Percentiles rank a stretch among this genome's conserved stretches.
Conservation (phyloP, 2,329 filamentous ascomycete species). For the Zymoseptoria tritici region DNA sequence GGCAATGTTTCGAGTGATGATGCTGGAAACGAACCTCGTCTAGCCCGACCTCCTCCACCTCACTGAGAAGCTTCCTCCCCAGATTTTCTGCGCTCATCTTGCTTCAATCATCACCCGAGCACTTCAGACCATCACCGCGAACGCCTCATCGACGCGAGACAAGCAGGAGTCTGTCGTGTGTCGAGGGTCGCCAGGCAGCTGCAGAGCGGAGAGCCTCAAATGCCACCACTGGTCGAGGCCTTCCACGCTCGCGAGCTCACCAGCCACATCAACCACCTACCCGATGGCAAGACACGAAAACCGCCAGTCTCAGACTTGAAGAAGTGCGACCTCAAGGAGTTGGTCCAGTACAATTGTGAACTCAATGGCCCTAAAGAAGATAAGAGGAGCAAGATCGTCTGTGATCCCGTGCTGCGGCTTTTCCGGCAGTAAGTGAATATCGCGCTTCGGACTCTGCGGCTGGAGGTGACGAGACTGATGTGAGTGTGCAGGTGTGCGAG, state of each 20-base stretch:
- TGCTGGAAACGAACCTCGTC: slow-evolving; percentile 40
- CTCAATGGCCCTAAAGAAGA: slow-evolving; percentile 38
- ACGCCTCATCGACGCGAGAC: background rate
- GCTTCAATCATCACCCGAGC: slow-evolving; percentile 7
- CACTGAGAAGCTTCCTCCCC: slow-evolving; percentile 47
- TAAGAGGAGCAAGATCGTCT: slow-evolving; percentile 40
- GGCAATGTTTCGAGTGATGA: background rate
- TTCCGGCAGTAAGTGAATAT: slow-evolving; percentile 48
- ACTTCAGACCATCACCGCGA: background rate
- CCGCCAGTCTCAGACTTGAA: slow-evolving; percentile 42
- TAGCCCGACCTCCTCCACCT: slow-evolving; percentile 43
- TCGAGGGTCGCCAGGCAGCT: background rate
- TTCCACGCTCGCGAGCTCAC: slow-evolving; percentile 48
- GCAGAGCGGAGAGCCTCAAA: slow-evolving; percentile 21
- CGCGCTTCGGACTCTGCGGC: background rate
- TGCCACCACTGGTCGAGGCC: slow-evolving; percentile 50
- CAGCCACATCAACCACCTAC: slow-evolving; percentile 44
- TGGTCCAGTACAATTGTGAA: slow-evolving; percentile 58
- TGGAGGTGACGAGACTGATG: slow-evolving; percentile 1
- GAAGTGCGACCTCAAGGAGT: slow-evolving; percentile 49
- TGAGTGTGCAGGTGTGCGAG: slow-evolving; percentile 40
- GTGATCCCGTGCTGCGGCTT: slow-evolving; percentile 50
- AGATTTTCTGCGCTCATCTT: slow-evolving; percentile 37
- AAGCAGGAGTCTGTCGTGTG: background rate
- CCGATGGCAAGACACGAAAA: slow-evolving; percentile 47